phyloP scores from a whole-genome alignment of 352 stramenopile genomes.

The Pythium monospermum region DNA sequence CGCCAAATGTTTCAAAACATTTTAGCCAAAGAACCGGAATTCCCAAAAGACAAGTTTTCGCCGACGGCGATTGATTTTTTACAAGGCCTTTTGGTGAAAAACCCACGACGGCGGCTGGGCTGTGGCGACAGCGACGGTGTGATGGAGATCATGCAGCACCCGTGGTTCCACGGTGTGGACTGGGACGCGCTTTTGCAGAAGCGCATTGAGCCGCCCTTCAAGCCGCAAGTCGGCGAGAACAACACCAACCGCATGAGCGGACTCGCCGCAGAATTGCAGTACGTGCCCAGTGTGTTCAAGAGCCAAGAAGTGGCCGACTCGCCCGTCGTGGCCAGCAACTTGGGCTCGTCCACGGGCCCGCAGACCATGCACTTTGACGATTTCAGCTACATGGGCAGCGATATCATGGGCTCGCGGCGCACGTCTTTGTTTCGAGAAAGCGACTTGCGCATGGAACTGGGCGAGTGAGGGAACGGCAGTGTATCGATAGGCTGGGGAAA shows the following conservation, averaged over 20 bases:
- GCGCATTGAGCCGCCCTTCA: slow-evolving; percentile 65
- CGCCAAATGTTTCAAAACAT: slow-evolving; percentile 87
- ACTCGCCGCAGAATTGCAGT: slow-evolving; percentile 61
- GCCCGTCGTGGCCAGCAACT: slow-evolving; percentile 49
- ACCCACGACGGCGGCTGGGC: slow-evolving; percentile 56
- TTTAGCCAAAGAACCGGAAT: slow-evolving; percentile 61
- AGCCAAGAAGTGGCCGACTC: slow-evolving; percentile 82
- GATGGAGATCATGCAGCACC: slow-evolving; percentile 78
- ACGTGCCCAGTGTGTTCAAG: slow-evolving; percentile 78
- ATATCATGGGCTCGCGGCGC: slow-evolving; percentile 77
- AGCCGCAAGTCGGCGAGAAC: slow-evolving; percentile 35
- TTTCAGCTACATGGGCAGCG: slow-evolving; percentile 86
- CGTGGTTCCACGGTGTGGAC: slow-evolving; percentile 73
- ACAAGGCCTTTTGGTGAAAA: slow-evolving; percentile 66
- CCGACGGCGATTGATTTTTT: slow-evolving; percentile 61
- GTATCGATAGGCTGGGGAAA: background rate
- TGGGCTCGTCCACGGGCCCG: slow-evolving; percentile 46
- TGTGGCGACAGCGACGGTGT: slow-evolving; percentile 54
- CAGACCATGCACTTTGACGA: slow-evolving; percentile 85
- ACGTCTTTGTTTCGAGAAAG: slow-evolving; percentile 80
- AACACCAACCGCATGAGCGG: slow-evolving; percentile 34
- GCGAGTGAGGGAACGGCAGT: slow-evolving; percentile 29
- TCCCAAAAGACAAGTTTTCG: slow-evolving; percentile 59
- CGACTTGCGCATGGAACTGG: slow-evolving; percentile 82
- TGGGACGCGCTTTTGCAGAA: slow-evolving; percentile 71